Base-by-base conservation (phyloP, 2,329 filamentous ascomycete genomes). In the Pseudogymnoascus sp. region DNA sequence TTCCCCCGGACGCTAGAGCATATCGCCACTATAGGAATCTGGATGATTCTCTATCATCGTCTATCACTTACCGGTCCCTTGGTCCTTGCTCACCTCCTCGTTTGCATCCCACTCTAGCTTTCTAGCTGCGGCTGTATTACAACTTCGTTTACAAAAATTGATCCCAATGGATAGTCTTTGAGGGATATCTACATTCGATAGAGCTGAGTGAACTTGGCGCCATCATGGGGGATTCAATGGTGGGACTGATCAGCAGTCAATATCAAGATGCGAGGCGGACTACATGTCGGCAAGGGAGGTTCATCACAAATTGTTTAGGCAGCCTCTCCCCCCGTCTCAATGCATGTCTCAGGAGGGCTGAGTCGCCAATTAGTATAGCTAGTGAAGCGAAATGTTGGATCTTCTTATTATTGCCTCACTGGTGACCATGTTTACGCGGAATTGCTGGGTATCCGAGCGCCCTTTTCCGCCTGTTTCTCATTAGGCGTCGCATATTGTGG, bases 1-100 rank as follows among this genome's bases (percentile, higher is more conserved):
- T 14, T 50, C 44, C 21, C n/a, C 21, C 44, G 44, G 44, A 50
- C 44, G 44, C 44, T 50, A 50, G 44, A 50, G 44, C 44, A 50
- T 50, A 50, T 50, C 44, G 44, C 44, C 44, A 50, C 44, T 50
- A 50, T 50, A 50, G 44, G 44, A 50, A 50, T 50, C 44, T 28
- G 44, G 44, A 50, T 50, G 44, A n/a, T 50, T 50, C 44, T 50
- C 44, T 50, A 23, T 50, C 44, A 50, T 50, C 44, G 44, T 25
- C 44, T 50, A 50, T 50, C 44, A 50, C 44, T 25, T 50, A n/a
- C 44, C 44, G 44, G 44, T 6, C 21, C 44, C 21, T n/a, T 50
- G 44, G 44, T 50, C 44, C 21, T 25, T 46, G 42, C 42, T 23
- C 40, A 44, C 40, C 18, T 44, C 21, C 42, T 25, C 21, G 42